Evolutionary conservation across 164 flowering plant species (phyloP), one percentile per base, ranked within the genome.

Genomic region (Macadamia integrifolia): DNA sequence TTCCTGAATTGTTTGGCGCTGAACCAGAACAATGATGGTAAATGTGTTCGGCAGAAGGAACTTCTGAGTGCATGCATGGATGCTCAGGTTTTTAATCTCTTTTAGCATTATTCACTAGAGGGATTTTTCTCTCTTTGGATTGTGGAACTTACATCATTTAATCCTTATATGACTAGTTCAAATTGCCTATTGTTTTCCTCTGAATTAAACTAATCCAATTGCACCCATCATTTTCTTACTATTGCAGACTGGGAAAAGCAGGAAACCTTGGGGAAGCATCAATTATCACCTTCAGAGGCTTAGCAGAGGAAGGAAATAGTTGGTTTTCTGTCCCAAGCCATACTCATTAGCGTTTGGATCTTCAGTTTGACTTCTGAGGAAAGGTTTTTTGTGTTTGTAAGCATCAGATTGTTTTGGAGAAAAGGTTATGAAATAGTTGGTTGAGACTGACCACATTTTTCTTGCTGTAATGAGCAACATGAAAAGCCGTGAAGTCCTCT

Each of bases 281-380:
- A 90, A 90, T 69, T 88, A 85, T 69, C 91, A 90, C 67, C 72
- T 90, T 66, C 86, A 80, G 78, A 83, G 90, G 89, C 90, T 90
- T 67, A 84, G 59, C 85, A 79, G 80, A 72, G 88, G 84, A 75
- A 82, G 81, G 69, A 83, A 82, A 79, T 82, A 79, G 72, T 69
- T 61, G 2, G 57, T 53, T 2, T 53, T 53, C 14, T 23, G 23
- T 23, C 23, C 23, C 23, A 23, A 23, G 23, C 23, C 23, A 23
- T 23, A 23, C 23, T 23, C 23, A 23, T 23, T 23, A 23, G 23
- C 23, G 2, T 17, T 53, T 53, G 18, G 15, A 13, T 11, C 15
- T 53, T 53, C 57, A 14, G 14, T 53, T 53, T 14, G 57, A 53
- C 7, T 46, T 23, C 7, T 46, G 8, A 53, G 6, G 57, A 53